Evolutionary conservation across 306 rosid genomes (phyloP).

Genomic region (Prunus mongolica): DNA sequence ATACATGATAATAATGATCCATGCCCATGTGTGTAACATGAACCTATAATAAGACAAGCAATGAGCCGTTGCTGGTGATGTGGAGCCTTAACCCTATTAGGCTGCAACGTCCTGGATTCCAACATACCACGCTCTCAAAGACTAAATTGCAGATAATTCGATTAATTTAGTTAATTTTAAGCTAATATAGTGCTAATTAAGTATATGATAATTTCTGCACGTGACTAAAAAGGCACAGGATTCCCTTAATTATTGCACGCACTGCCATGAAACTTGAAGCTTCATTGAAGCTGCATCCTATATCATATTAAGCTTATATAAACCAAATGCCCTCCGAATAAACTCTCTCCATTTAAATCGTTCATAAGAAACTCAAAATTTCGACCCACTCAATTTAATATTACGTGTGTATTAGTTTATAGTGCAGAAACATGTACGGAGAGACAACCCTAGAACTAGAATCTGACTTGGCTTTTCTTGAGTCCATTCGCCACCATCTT

Average conservation of each 20-base stretch:
- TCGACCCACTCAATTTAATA: not conserved
- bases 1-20: not conserved
- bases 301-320: not conserved
- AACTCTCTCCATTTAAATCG: not conserved
- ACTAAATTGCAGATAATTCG: not conserved
- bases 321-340: not conserved
- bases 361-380: not conserved
- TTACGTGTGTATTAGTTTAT: not conserved
- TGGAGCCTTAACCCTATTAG: not conserved
- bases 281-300: not conserved
- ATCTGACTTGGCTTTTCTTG: slow-evolving; percentile 11
- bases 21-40: not conserved
- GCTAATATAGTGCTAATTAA: not conserved
- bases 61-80: not conserved
- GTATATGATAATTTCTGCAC: not conserved
- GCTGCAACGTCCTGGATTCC: not conserved
- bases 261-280: not conserved
- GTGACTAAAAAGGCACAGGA: not conserved
- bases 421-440: slow-evolving; percentile 1
- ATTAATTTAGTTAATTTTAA: not conserved
- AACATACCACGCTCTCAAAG: not conserved
- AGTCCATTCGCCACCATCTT: slow-evolving; percentile 13
- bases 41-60: not conserved
- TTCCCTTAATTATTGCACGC: not conserved
- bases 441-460: not conserved